Evolutionary conservation across 2,329 filamentous ascomycete genomes (phyloP).

Genomic region (Didymosphaeria variabile): DNA sequence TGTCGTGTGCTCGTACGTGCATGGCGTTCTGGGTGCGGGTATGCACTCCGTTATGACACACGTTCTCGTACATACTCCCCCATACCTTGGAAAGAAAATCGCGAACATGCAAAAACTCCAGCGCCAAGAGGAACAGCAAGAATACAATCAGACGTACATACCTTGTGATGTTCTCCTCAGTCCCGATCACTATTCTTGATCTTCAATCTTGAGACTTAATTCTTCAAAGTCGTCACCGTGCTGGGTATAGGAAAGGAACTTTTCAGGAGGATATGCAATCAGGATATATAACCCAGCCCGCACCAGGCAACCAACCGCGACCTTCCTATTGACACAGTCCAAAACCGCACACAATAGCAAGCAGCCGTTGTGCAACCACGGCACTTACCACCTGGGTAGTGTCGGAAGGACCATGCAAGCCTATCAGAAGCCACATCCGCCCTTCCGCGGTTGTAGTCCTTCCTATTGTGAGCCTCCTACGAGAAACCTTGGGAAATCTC

Average conservation of each 20-base stretch:
- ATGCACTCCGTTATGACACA: background rate
- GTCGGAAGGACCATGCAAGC: background rate
- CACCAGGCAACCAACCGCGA: constrained; percentile 9
- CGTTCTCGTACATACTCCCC: background rate
- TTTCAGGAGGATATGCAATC: too few species aligned
- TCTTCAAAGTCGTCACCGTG: too few species aligned
- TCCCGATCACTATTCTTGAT: background rate
- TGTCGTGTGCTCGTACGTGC: background rate
- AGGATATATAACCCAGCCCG: constrained; percentile 17
- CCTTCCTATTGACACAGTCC: constrained; percentile 28
- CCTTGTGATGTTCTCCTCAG: background rate
- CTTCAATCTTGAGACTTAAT: background rate
- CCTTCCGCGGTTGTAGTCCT: too few species aligned
- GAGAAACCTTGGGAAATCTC: too few species aligned
- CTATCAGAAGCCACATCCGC: constrained; percentile 8
- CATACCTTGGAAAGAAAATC: background rate
- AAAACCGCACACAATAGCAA: constrained; percentile 39
- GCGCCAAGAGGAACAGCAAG: background rate
- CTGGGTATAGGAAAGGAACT: too few species aligned
- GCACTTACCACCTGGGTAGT: constrained; percentile 5
- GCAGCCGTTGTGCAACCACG: constrained; percentile 3
- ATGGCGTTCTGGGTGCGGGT: background rate
- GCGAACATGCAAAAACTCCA: background rate
- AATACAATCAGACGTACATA: background rate
- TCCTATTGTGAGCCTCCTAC: background rate